Evolutionary conservation across 1,139 yeast genomes (phyloP).

Genomic region (Tardiomyces depauwii): DNA sequence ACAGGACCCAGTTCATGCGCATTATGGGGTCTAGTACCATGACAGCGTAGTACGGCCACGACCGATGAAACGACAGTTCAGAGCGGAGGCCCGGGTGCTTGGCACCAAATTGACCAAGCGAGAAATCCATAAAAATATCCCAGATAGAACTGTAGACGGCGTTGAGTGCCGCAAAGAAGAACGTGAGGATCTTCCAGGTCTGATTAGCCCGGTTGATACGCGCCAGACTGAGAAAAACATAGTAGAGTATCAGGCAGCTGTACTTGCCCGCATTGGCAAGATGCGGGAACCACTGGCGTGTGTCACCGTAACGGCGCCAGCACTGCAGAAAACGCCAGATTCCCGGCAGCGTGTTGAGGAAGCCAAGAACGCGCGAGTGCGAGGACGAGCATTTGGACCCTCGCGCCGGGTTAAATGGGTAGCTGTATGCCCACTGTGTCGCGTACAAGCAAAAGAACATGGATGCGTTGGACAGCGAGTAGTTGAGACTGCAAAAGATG

Average conservation of each 20-base stretch:
- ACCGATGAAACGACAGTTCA: slow-evolving; percentile 50
- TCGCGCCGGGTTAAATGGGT: neutral
- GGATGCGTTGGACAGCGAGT: slow-evolving; percentile 75
- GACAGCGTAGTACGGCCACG: slow-evolving; percentile 60
- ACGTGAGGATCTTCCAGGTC: slow-evolving; percentile 45
- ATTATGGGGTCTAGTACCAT: slow-evolving; percentile 61
- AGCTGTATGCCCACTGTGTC: slow-evolving; percentile 40
- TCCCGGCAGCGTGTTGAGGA: slow-evolving; percentile 73
- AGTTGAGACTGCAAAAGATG: slow-evolving; percentile 76
- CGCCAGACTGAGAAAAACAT: slow-evolving; percentile 67
- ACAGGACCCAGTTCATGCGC: slow-evolving; percentile 87
- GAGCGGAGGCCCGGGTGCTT: slow-evolving; percentile 54
- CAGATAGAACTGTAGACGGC: slow-evolving; percentile 61
- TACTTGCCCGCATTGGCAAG: slow-evolving; percentile 84
- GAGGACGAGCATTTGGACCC: slow-evolving; percentile 61
- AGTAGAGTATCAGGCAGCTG: slow-evolving; percentile 51
- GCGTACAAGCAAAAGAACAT: slow-evolving; percentile 78
- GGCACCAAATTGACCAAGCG: slow-evolving; percentile 56
- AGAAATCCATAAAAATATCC: slow-evolving; percentile 97
- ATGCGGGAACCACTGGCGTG: slow-evolving; percentile 96
- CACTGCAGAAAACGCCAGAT: slow-evolving; percentile 90
- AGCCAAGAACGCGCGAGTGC: slow-evolving; percentile 65
- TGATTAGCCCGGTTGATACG: slow-evolving; percentile 44
- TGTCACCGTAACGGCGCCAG: slow-evolving; percentile 79
- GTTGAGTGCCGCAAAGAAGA: slow-evolving; percentile 63